Base-by-base conservation (phyloP, 805 yeast genomes). In the Wickerhamomyces chambardii region DNA sequence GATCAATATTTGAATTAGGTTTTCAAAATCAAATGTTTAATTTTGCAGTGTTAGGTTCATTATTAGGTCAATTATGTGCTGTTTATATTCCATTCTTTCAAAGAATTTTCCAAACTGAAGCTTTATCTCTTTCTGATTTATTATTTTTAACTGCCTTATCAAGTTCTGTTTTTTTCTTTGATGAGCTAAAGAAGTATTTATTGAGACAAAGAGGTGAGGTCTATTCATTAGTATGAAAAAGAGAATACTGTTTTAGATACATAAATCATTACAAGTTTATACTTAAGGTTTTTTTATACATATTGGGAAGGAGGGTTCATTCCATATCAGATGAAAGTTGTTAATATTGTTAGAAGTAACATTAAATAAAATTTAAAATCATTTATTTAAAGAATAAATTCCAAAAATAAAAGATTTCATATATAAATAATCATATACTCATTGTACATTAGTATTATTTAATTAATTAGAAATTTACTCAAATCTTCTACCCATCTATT, bases 81-180 rank as follows among this genome's bases (percentile, higher is more conserved):
- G 80, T 92, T 37, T 92, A 92, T 55, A 71, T 90, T 30, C 95
- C 97, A 40, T 87, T 89, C 50, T 84, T 92, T 69, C 98, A 92
- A 61, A 55, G 75, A 7, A 75, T 92, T 37, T 92, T 92, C 71
- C 96, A 92, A 56, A 92, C 99, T 4, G 99, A 92, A 60, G 86
- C 96, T 0, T 67, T 92, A 39, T 64, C 73, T 32, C 52, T 87
- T 7, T 60, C 68, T 14, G 99, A 92, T 56, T 58, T 90, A 48
- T 28, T 75, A 14, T 76, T 77, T 46, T 68, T 90, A 49, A 41
- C 73, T 4, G 40, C 61, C 14, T 61, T 89, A 25, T 73, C 95
- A 31, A 83, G 95, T 54, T 64, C 84, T 4, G 96, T 92, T 2
- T 78, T 89, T 62, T 62, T 86, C 53, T 85, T 73, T 10, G 98